phyloP scores from a whole-genome alignment of 192 early-diverging fungal genomes.

The Haplosporangium gracile region DNA sequence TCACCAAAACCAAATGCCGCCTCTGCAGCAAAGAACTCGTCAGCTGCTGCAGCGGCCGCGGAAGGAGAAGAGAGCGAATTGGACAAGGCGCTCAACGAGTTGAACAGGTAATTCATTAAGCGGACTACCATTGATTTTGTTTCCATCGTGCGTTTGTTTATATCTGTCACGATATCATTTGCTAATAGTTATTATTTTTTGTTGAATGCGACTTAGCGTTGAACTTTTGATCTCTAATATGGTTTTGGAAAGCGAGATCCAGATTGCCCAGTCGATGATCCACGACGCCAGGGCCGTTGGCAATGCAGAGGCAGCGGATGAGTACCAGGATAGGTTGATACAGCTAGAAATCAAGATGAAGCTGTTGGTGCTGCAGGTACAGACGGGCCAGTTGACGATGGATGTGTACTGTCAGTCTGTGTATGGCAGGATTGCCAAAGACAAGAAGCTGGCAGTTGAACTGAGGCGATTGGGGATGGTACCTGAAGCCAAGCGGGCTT shows the following conservation, averaged over 20 bases:
- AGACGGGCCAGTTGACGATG: conserved; percentile 79
- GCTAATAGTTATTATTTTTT: neutral
- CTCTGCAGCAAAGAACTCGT: neutral
- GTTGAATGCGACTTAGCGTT: conserved; percentile 61
- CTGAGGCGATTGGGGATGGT: conserved; percentile 77
- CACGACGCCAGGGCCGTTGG: conserved; percentile 62
- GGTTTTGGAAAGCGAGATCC: conserved; percentile 80
- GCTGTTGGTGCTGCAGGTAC: conserved; percentile 77
- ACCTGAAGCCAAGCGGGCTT: conserved; percentile 75
- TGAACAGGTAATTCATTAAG: conserved; percentile 62
- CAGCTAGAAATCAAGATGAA: conserved; percentile 82
- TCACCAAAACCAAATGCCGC: conserved; percentile 10
- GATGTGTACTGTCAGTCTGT: conserved; percentile 73
- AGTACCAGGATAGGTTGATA: conserved; percentile 72
- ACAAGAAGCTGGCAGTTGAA: conserved; percentile 72
- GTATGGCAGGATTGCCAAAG: conserved; percentile 66
- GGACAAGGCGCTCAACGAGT: conserved; percentile 67
- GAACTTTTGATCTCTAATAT: conserved; percentile 80
- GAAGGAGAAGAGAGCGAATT: conserved; percentile 41
- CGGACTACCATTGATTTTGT: conserved; percentile 32
- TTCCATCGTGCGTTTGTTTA: neutral
- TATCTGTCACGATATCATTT: neutral
- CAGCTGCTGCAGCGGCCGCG: conserved; percentile 18
- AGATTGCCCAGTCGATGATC: conserved; percentile 53
- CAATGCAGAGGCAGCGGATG: conserved; percentile 66